phyloP scores from a whole-genome alignment of 306 rosid species.

The Benincasa hispida region DNA sequence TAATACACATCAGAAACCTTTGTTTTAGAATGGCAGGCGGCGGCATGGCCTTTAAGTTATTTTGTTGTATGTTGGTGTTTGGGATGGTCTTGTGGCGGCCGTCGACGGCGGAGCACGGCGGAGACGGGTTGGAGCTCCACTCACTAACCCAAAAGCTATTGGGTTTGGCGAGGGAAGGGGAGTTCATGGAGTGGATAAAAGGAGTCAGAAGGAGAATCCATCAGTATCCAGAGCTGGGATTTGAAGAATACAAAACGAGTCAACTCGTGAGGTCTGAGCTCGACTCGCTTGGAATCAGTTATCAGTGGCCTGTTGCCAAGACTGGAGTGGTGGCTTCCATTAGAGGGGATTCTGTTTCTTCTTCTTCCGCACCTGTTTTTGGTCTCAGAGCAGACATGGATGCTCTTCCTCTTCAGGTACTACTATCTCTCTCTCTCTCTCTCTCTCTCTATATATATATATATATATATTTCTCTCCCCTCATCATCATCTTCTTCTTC shows the following conservation, averaged over 20 bases:
- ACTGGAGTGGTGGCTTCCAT: slow-evolving; percentile 31
- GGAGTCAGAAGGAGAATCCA: slow-evolving; percentile 33
- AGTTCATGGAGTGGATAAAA: slow-evolving; percentile 28
- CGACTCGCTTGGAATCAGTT: slow-evolving; percentile 22
- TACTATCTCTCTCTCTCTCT: background rate
- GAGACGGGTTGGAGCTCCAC: slow-evolving; percentile 17
- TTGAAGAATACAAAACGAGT: slow-evolving; percentile 28
- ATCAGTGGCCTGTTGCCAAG: slow-evolving; percentile 29
- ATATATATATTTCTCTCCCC: background rate
- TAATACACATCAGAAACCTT: background rate
- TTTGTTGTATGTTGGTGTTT: background rate
- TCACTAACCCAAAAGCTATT: slow-evolving; percentile 10
- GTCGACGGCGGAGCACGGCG: background rate
- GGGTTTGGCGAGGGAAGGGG: slow-evolving; percentile 22
- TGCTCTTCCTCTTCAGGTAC: slow-evolving; percentile 25
- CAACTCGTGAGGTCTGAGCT: slow-evolving; percentile 30
- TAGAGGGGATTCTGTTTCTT: slow-evolving; percentile 1
- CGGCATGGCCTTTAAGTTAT: background rate
- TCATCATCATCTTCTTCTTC: background rate
- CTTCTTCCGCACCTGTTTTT: slow-evolving; percentile 21
- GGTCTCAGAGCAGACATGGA: slow-evolving; percentile 41
- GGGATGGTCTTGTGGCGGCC: background rate
- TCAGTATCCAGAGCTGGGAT: slow-evolving; percentile 29
- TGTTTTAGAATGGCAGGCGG: background rate
- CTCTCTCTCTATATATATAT: background rate